Evolutionary conservation across 805 yeast species (phyloP).

Genomic region (Dipodascopsis uninucleata): DNA sequence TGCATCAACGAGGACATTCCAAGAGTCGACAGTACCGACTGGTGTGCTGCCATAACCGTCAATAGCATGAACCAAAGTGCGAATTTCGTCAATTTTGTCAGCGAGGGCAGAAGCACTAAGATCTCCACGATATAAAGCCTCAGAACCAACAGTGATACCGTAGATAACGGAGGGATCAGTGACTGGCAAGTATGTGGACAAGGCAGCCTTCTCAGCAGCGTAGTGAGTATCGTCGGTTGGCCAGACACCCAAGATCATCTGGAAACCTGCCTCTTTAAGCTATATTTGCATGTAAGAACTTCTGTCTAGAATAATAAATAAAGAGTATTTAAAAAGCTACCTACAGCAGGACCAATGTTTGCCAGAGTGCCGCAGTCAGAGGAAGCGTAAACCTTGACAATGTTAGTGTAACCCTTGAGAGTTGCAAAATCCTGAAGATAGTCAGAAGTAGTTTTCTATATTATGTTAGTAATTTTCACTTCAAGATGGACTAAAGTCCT

Average conservation of each 20-base stretch:
- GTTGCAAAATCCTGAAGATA: slow-evolving; percentile 63
- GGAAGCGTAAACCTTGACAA: slow-evolving; percentile 82
- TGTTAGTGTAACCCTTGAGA: slow-evolving; percentile 55
- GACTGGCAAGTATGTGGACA: slow-evolving; percentile 64
- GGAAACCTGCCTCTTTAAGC: slow-evolving; percentile 64
- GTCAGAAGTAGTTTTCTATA: slow-evolving; percentile 46
- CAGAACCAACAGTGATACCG: slow-evolving; percentile 88
- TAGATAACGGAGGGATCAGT: slow-evolving; percentile 66
- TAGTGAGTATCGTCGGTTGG: slow-evolving; percentile 83
- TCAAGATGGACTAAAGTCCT: background rate
- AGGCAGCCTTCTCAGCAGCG: slow-evolving; percentile 68
- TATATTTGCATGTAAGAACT: background rate
- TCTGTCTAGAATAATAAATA: no score
- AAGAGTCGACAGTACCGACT: slow-evolving; percentile 94
- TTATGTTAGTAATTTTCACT: background rate
- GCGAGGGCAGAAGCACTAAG: slow-evolving; percentile 72
- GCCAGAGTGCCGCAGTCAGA: slow-evolving; percentile 91
- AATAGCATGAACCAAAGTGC: slow-evolving; percentile 55
- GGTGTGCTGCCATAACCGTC: slow-evolving; percentile 48
- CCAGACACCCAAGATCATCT: slow-evolving; percentile 84
- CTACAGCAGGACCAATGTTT: slow-evolving; percentile 78
- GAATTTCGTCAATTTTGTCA: slow-evolving; percentile 57
- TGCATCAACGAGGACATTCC: slow-evolving; percentile 88
- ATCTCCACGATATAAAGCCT: slow-evolving; percentile 89
- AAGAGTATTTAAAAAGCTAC: background rate